Evolutionary conservation across 164 flowering plant genomes (phyloP).

Genomic region (Magnolia changhungtana): DNA sequence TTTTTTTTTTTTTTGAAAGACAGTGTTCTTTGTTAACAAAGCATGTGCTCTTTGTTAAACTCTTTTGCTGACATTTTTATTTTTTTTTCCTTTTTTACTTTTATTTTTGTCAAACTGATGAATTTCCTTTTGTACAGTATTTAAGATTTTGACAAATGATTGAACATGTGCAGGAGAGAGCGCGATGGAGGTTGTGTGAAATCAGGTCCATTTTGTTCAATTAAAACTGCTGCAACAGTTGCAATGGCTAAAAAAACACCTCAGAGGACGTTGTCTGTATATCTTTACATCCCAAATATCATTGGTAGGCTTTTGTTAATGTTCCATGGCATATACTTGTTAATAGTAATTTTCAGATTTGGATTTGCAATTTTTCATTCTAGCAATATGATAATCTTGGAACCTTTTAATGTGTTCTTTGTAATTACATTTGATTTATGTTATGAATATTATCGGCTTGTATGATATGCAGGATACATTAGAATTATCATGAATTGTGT

Average conservation of each 20-base stretch:
- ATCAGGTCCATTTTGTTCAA: not conserved
- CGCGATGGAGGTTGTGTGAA: not conserved
- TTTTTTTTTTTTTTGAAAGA: too few species aligned
- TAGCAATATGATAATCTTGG: not conserved
- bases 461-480: constrained; percentile 55
- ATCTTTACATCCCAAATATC: constrained; percentile 30
- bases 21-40: too few species aligned
- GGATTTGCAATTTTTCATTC: not conserved
- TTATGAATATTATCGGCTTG: too few species aligned
- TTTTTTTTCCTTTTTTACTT: too few species aligned
- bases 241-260: constrained; percentile 14
- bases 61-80: too few species aligned
- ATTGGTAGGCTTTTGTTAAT: constrained; percentile 12
- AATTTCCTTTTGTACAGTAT: not conserved
- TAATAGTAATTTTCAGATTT: too few species aligned
- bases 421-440: too few species aligned
- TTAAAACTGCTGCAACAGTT: not conserved
- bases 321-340: not conserved
- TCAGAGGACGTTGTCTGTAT: constrained; percentile 16
- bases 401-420: not conserved
- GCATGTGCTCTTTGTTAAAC: too few species aligned
- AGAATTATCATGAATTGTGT: constrained; percentile 64
- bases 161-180: not conserved
- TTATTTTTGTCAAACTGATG: not conserved
- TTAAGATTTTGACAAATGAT: not conserved